Conservation (phyloP, 257 asterid species). For the Petunia secreta region DNA sequence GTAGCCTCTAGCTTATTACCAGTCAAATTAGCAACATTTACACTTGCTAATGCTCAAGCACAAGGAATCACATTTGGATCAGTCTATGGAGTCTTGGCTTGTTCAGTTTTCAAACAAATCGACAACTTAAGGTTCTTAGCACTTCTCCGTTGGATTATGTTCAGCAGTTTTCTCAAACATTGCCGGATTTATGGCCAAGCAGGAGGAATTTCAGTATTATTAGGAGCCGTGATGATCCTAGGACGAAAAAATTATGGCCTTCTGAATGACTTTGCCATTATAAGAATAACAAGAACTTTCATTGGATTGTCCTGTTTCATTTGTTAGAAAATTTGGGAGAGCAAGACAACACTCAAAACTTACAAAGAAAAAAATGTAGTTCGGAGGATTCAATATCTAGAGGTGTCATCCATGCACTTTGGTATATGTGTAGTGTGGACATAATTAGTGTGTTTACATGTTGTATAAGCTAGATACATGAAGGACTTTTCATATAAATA, state of each 20-base stretch:
- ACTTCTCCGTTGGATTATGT: conserved; percentile 69
- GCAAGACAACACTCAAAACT: too few species aligned
- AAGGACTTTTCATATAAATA: too few species aligned
- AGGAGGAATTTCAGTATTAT: conserved; percentile 62
- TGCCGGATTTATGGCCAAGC: conserved; percentile 66
- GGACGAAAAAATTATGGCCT: conserved; percentile 58
- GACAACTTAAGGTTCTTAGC: conserved; percentile 49
- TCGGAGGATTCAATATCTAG: too few species aligned
- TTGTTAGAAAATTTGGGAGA: too few species aligned
- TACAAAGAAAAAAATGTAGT: too few species aligned
- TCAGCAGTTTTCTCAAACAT: conserved; percentile 54
- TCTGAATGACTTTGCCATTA: conserved; percentile 59
- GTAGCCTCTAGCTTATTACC: conserved; percentile 60
- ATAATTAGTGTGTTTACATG: too few species aligned
- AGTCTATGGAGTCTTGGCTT: conserved; percentile 60
- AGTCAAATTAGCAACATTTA: conserved; percentile 58
- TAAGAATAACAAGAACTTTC: conserved; percentile 55
- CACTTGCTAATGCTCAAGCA: conserved; percentile 60
- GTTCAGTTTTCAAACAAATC: conserved; percentile 43
- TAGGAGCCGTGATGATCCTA: conserved; percentile 65
- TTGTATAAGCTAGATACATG: too few species aligned
- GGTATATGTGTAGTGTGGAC: too few species aligned
- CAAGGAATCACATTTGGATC: conserved; percentile 83
- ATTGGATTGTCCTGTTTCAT: too few species aligned
- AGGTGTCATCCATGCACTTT: too few species aligned